Evolutionary conservation across 2,329 filamentous ascomycete genomes (phyloP).

Genomic region (Cercospora berteroae): DNA sequence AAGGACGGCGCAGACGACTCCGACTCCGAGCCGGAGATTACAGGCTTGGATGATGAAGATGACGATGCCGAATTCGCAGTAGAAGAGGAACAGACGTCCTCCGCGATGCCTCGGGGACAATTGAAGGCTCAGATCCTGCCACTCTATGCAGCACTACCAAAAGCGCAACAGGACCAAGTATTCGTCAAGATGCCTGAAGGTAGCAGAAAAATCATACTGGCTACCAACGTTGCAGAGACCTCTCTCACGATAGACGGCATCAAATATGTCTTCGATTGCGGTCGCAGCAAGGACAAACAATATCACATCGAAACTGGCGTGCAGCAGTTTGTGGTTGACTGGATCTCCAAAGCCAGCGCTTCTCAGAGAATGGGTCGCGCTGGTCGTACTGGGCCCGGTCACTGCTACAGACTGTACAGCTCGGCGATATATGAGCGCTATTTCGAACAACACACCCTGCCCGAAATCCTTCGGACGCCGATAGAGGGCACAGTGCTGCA

Average conservation of each 20-base stretch:
- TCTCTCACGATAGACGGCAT: slow-evolving; percentile 95
- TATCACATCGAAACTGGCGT: slow-evolving; percentile 88
- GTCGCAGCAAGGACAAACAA: slow-evolving; percentile 84
- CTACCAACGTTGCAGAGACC: slow-evolving; percentile 96
- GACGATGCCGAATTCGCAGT: slow-evolving; percentile 54
- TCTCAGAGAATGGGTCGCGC: slow-evolving; percentile 90
- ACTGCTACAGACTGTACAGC: slow-evolving; percentile 93
- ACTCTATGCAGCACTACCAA: slow-evolving; percentile 87
- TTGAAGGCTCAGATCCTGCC: slow-evolving; percentile 84
- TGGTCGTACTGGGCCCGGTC: slow-evolving; percentile 89
- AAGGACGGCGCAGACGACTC: slow-evolving; percentile 50
- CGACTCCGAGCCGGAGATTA: slow-evolving; percentile 61
- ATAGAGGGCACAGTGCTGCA: slow-evolving; percentile 88
- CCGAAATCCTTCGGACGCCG: slow-evolving; percentile 85
- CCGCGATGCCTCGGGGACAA: slow-evolving; percentile 51
- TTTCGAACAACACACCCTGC: slow-evolving; percentile 80
- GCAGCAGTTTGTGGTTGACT: slow-evolving; percentile 90
- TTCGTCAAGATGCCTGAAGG: slow-evolving; percentile 80
- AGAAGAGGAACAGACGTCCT: slow-evolving; percentile 36
- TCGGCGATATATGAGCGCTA: slow-evolving; percentile 91
- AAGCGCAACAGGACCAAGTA: slow-evolving; percentile 83
- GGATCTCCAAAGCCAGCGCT: slow-evolving; percentile 97
- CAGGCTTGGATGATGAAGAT: slow-evolving; percentile 58
- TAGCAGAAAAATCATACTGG: slow-evolving; percentile 80
- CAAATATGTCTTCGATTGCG: slow-evolving; percentile 92